These are phyloP conservation scores for Collybia sp. DNA, from an alignment of 768 basidiomycete species.

Conservation along the genomic window DNA sequence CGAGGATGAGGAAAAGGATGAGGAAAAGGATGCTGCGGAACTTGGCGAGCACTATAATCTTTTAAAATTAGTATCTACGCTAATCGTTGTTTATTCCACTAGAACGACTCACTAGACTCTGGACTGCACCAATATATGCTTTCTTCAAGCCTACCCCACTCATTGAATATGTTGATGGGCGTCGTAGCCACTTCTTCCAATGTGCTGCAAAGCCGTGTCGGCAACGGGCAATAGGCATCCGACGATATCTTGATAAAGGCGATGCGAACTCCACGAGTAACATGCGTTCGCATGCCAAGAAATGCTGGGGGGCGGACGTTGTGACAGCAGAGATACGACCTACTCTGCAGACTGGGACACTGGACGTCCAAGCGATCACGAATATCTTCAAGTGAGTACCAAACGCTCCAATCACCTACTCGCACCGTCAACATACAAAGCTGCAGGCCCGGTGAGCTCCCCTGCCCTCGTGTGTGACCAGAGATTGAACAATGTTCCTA, in stretches of 20 bases:
- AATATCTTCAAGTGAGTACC: background rate
- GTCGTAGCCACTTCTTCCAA: background rate
- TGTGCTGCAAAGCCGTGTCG: background rate
- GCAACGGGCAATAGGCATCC: background rate
- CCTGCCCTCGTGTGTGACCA: background rate
- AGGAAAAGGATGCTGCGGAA: background rate
- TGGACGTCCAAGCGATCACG: background rate
- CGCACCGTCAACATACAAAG: background rate
- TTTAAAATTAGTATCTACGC: background rate
- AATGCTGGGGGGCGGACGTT: background rate
- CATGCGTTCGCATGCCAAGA: background rate
- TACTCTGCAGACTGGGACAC: background rate
- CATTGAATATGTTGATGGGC: background rate
- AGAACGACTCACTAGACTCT: background rate
- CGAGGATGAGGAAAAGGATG: background rate
- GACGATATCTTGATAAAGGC: background rate
- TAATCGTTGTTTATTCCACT: background rate
- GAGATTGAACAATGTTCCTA: background rate
- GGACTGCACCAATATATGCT: background rate
- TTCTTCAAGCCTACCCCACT: background rate
- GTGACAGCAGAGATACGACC: background rate
- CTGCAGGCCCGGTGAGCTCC: background rate
- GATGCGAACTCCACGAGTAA: background rate
- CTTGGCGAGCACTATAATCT: background rate
- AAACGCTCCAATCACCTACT: background rate